A percentile compares a stretch with the other conserved stretches of the same genome.
Conservation (phyloP, 2,329 filamentous ascomycete genomes). For the Aspergillus proliferans region DNA sequence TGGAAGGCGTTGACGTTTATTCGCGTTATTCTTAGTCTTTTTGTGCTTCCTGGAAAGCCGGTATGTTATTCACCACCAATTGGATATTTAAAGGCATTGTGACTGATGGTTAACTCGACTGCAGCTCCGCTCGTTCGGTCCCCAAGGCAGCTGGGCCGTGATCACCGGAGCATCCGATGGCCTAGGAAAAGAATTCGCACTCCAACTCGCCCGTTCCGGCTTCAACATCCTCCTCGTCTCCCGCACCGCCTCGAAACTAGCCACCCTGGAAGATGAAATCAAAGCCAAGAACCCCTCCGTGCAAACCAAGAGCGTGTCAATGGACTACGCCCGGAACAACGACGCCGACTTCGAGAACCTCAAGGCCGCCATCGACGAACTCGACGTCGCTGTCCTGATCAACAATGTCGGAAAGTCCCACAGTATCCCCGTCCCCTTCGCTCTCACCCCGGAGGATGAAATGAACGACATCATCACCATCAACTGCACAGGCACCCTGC, state of each 20-base stretch:
- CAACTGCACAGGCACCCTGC: slow-evolving; percentile 87
- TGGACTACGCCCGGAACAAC: slow-evolving; percentile 82
- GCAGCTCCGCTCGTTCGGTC: slow-evolving; percentile 83
- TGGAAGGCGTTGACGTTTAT: slow-evolving; percentile 54
- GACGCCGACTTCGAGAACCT: slow-evolving; percentile 74
- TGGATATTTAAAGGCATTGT: not conserved
- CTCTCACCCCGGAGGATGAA: slow-evolving; percentile 70
- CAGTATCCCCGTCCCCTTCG: slow-evolving; percentile 83
- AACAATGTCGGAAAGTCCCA: slow-evolving; percentile 98
- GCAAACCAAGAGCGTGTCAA: slow-evolving; percentile 71
- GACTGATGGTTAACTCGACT: slow-evolving; percentile 9
- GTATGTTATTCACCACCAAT: slow-evolving; percentile 25
- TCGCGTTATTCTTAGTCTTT: slow-evolving; percentile 59
- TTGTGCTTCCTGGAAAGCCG: slow-evolving; percentile 54
- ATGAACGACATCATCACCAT: slow-evolving; percentile 87
- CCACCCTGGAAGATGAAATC: slow-evolving; percentile 69
- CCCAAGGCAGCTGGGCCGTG: slow-evolving; percentile 87
- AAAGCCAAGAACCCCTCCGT: slow-evolving; percentile 59
- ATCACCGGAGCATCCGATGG: slow-evolving; percentile 95
- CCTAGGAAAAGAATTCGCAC: slow-evolving; percentile 90
- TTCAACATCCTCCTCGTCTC: slow-evolving; percentile 95
- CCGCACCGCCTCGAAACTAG: slow-evolving; percentile 88
- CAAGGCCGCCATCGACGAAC: slow-evolving; percentile 58
- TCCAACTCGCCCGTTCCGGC: slow-evolving; percentile 81
- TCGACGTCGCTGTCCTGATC: slow-evolving; percentile 81